Percentiles rank a stretch among this genome's conserved stretches.
phyloP scores from a whole-genome alignment of 1,139 yeast genomes.

The Saccharomyces hybrid region DNA sequence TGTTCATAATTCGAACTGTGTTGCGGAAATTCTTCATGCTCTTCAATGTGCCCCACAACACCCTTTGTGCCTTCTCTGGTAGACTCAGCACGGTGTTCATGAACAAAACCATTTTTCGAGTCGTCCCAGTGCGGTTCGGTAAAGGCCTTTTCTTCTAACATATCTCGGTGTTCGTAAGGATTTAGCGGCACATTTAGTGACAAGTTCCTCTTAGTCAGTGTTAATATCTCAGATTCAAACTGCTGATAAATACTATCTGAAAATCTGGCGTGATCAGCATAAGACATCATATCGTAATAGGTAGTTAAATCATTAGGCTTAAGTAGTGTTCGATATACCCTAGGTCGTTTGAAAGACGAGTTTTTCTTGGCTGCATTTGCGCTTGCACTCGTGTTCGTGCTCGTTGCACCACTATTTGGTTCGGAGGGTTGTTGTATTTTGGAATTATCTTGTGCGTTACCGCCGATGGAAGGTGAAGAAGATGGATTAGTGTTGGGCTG shows the following conservation, averaged over 20 bases:
- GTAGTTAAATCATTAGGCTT: conserved; percentile 74
- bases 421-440: conserved; percentile 1
- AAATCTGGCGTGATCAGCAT: conserved; percentile 74
- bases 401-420: conserved; percentile 4
- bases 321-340: conserved; percentile 66
- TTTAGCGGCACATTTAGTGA: conserved; percentile 66
- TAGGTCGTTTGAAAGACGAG: conserved; percentile 41
- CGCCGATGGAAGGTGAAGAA: background rate
- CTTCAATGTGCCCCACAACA: conserved; percentile 39
- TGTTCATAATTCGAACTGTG: conserved; percentile 86
- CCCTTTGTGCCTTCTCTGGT: conserved; percentile 38
- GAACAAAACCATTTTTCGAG: conserved; percentile 36
- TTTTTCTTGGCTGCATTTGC: conserved; percentile 1
- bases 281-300: conserved; percentile 77
- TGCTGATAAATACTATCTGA: conserved; percentile 50
- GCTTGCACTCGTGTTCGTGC: conserved; percentile 2
- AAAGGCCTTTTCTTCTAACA: conserved; percentile 38
- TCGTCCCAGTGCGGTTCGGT: conserved; percentile 42
- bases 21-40: conserved; percentile 62
- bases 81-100: conserved; percentile 44
- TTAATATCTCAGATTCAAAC: conserved; percentile 73
- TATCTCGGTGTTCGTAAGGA: conserved; percentile 47
- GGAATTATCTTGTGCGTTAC: background rate
- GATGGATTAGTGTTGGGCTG: conserved; percentile 6
- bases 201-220: conserved; percentile 68